Base-by-base conservation (phyloP, 106 monocot genomes). In the Platanthera zijinensis region DNA sequence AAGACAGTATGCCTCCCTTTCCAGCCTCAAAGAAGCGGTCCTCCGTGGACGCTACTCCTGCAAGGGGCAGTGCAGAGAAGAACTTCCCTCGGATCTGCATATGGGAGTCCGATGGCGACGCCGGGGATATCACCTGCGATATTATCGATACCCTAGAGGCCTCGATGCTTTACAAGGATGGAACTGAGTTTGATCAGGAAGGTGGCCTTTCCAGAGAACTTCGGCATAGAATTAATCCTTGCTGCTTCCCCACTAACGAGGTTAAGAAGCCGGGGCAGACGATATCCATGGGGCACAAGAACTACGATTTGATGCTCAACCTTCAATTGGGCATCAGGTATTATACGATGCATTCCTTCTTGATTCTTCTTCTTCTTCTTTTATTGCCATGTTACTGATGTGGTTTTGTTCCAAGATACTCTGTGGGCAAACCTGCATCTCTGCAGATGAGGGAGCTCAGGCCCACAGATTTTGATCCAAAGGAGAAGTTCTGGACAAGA, bases 401-500 rank as follows among this genome's bases (percentile, higher is more conserved):
- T 77, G 30, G 9, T 72, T 71, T 22, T 74, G 7, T 18, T 74
- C 79, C 17, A 52, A 95, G 95, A 28, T 83, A 95, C 61, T 88
- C 92, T 18, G 90, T 95, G 32, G 92, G 95, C 48, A 95, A 85
- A 57, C 84, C 84, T 13, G 77, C 84, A 14, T 78, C 84, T 0
- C 76, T 32, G 9, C 74, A 84, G 70, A 76, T 87, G 81, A 84
- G 89, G 74, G 92, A 87, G 52, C 87, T 92, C 22, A 78, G 61
- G 54, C 18, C 74, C 4, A 71, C 61, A 10, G 95, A 91, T 85
- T 95, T 95, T 51, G 95, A 92, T 63, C 89, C 95, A 2, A 84
- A 74, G 66, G 95, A 92, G 79, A 92, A 92, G 80, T 90, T 81
- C 74, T 92, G 95, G 95, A 95, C 95, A n/a, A 87, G 88, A 69